These are phyloP conservation scores for Agrostemma githago DNA, from an alignment of 148 eudicot species.

Conservation along the genomic window DNA sequence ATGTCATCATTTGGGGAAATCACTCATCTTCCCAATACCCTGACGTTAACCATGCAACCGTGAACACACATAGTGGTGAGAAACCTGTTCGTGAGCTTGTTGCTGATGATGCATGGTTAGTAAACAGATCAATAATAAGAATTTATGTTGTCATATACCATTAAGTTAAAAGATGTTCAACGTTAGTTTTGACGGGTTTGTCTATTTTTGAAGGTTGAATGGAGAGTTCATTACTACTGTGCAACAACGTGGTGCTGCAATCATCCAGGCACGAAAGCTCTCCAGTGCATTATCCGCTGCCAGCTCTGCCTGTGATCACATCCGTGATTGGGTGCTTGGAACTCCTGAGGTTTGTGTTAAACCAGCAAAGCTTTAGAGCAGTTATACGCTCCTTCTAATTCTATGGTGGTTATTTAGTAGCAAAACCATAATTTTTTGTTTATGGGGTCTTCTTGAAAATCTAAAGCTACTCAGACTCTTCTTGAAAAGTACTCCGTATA, in stretches of 20 bases:
- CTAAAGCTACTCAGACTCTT: too few relatives aligned
- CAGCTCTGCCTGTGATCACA: conserved; percentile 95
- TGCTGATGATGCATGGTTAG: conserved; percentile 81
- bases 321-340: conserved; percentile 97
- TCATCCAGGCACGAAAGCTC: conserved; percentile 92
- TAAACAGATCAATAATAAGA: neutral
- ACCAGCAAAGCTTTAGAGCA: neutral
- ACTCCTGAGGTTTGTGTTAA: conserved; percentile 77
- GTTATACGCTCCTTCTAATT: neutral
- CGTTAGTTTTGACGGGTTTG: neutral
- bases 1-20: conserved; percentile 97
- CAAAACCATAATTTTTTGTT: too few relatives aligned
- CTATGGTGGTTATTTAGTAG: too few relatives aligned
- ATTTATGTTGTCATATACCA: too few relatives aligned
- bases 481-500: too few relatives aligned
- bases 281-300: conserved; percentile 99
- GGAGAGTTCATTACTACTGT: conserved; percentile 85
- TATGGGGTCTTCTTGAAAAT: too few relatives aligned
- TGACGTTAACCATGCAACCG: conserved; percentile 95
- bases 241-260: conserved; percentile 98
- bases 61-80: conserved; percentile 73
- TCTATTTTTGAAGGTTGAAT: conserved; percentile 53
- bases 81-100: conserved; percentile 88
- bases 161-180: neutral
- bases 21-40: conserved; percentile 97